Conservation (phyloP, 140 eudicot genomes). For the Senecio squalidus region DNA sequence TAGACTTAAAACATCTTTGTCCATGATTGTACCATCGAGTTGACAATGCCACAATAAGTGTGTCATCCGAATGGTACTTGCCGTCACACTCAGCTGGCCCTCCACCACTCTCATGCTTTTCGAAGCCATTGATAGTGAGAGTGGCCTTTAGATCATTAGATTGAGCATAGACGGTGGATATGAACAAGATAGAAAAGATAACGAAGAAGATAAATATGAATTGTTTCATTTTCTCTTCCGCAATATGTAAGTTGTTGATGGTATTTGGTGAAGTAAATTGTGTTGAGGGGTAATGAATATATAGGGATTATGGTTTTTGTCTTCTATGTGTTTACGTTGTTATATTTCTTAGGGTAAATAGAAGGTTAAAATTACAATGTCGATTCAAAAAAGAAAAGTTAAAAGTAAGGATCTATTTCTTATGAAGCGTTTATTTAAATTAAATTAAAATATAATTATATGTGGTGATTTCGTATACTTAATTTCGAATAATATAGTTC, state of each 20-base stretch:
- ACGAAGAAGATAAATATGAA: not conserved
- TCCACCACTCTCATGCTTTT: constrained; percentile 50
- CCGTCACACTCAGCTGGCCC: constrained; percentile 65
- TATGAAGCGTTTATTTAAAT: too few relatives aligned
- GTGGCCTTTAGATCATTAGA: constrained; percentile 29
- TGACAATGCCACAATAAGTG: constrained; percentile 21
- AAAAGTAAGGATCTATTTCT: too few relatives aligned
- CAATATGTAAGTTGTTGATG: not conserved
- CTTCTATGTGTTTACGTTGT: too few relatives aligned
- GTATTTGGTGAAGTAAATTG: not conserved
- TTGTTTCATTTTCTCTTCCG: not conserved
- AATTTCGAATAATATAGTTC: too few relatives aligned
- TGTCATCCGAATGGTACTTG: constrained; percentile 32
- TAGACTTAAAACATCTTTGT: constrained; percentile 16
- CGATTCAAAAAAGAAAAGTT: too few relatives aligned
- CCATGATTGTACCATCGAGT: constrained; percentile 22
- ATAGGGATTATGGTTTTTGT: too few relatives aligned
- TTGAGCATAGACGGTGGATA: not conserved
- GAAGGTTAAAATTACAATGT: too few relatives aligned
- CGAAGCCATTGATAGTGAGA: constrained; percentile 55
- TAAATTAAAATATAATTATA: too few relatives aligned
- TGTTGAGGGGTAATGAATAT: too few relatives aligned
- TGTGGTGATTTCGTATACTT: too few relatives aligned
- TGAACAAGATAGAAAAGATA: not conserved
- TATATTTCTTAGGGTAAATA: too few relatives aligned